phyloP scores from a whole-genome alignment of 2,329 filamentous ascomycete genomes.

The Elsinoe perseae region DNA sequence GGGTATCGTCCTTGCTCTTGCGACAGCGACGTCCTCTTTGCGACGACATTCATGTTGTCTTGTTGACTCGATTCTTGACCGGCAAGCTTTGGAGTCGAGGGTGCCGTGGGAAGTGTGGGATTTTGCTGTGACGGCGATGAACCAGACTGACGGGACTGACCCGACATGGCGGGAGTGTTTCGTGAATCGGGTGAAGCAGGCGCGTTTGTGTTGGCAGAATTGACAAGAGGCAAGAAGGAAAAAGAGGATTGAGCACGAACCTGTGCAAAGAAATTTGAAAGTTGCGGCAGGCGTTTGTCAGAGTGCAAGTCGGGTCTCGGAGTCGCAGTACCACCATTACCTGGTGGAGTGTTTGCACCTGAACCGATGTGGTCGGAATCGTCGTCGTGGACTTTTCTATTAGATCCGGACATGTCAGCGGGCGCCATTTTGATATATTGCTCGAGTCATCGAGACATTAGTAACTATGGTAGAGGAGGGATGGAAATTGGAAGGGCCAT shows the following conservation, averaged over 20 bases:
- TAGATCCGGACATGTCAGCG: constrained; percentile 31
- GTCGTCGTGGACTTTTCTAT: constrained; percentile 54
- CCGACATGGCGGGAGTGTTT: constrained; percentile 21
- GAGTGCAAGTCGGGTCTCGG: constrained; percentile 78
- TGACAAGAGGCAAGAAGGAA: constrained; percentile 33
- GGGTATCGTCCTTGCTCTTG: constrained; percentile 27
- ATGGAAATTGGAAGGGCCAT: constrained; percentile 16
- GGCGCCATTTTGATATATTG: constrained; percentile 24
- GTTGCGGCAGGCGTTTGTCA: constrained; percentile 90
- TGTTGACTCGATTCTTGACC: neutral
- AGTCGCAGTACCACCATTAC: constrained; percentile 60
- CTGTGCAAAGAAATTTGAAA: constrained; percentile 92
- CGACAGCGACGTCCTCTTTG: constrained; percentile 2
- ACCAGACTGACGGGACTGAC: constrained; percentile 19
- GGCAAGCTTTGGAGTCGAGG: constrained; percentile 19
- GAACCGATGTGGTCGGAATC: constrained; percentile 69
- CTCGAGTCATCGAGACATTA: constrained; percentile 21
- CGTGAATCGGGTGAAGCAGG: constrained; percentile 21
- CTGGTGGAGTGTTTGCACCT: constrained; percentile 75
- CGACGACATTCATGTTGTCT: neutral
- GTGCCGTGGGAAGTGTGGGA: constrained; percentile 20
- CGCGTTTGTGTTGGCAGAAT: constrained; percentile 32
- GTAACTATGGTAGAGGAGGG: constrained; percentile 19
- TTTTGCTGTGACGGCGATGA: constrained; percentile 17
- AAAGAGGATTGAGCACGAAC: constrained; percentile 74